Evolutionary conservation across 176 grass and related monocot genomes (phyloP), one percentile per base, ranked within the genome.

Genomic region (Triticum timopheevii): DNA sequence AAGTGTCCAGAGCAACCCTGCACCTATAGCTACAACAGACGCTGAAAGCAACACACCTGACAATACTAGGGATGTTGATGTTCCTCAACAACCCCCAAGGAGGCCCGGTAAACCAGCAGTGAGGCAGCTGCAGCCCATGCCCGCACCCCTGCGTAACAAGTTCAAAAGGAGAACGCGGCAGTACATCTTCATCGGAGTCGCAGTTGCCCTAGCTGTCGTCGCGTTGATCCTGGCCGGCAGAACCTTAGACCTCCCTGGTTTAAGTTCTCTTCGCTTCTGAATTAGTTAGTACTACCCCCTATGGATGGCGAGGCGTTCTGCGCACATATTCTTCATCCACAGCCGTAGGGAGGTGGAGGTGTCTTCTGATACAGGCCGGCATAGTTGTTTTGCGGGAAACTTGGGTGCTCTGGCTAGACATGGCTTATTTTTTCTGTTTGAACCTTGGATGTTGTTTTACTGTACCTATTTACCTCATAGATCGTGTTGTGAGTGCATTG

Each of bases 91-190:
- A 39, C 25, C 23, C 59, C 76, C 54, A 35, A 89, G 72, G 89
- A 90, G 78, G 63, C 33, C 50, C 10, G 73, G 72, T 47, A 93
- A 83, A 77, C 75, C 88, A 2, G 82, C 65, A 24, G 65, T 88
- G 64, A 99, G 86, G 90, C 90, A 96, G 86, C 73, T 90, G 47
- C 72, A 96, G 56, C 92, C 92, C 11, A 84, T 90, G 83, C 97
- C 94, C 23, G 71, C 76, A 22, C 85, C 94, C 45, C 92, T 96
- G 49, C 94, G 92, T 52, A 89, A 99, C 82, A 92, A 69, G 85
- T 68, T 73, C 54, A 92, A 64, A 66, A 92, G 85, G 77, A 99
- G 87, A 61, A 91, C 94, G 80, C 49, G 78, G 7, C 82, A 93
- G 36, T 96, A 95, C 85, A 69, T 99, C 56, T 79, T 90, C 56